Evolutionary conservation across 148 eudicot species (phyloP).

Genomic region (Nepenthes mirabilis): DNA sequence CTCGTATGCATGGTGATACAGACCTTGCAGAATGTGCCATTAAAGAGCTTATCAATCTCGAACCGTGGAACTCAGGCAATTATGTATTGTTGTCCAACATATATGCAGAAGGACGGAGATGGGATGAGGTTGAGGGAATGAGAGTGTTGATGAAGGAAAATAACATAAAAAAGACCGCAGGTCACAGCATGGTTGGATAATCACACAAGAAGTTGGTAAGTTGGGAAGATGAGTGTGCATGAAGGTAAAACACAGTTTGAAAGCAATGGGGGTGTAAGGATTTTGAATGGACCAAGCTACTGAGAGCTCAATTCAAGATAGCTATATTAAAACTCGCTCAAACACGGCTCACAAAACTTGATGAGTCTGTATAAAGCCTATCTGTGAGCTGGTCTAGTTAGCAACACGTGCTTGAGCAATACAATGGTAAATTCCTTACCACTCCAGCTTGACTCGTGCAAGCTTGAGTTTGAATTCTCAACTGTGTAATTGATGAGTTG

Average conservation of each 20-base stretch:
- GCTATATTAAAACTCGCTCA: too few species aligned
- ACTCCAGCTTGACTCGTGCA: too few species aligned
- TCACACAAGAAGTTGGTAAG: background rate
- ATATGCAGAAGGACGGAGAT: constrained; percentile 51
- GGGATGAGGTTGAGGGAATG: constrained; percentile 59
- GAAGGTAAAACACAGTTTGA: background rate
- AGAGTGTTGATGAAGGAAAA: constrained; percentile 42
- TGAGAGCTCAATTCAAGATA: too few species aligned
- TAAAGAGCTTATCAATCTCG: constrained; percentile 48
- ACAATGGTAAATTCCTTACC: too few species aligned
- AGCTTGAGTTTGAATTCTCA: too few species aligned
- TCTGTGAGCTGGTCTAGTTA: too few species aligned
- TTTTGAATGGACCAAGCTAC: too few species aligned
- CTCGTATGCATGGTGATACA: constrained; percentile 34
- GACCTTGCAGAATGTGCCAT: constrained; percentile 46
- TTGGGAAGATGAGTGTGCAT: background rate
- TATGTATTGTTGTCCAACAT: constrained; percentile 56
- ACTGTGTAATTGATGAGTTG: too few species aligned
- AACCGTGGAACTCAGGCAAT: constrained; percentile 70
- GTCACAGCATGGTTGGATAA: constrained; percentile 37
- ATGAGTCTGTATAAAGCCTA: too few species aligned
- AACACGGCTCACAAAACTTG: too few species aligned
- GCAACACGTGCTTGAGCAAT: too few species aligned
- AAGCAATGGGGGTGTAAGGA: too few species aligned
- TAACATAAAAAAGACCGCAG: constrained; percentile 30